Conservation (phyloP, 768 basidiomycete species). For the Sarcodon aspratus region DNA sequence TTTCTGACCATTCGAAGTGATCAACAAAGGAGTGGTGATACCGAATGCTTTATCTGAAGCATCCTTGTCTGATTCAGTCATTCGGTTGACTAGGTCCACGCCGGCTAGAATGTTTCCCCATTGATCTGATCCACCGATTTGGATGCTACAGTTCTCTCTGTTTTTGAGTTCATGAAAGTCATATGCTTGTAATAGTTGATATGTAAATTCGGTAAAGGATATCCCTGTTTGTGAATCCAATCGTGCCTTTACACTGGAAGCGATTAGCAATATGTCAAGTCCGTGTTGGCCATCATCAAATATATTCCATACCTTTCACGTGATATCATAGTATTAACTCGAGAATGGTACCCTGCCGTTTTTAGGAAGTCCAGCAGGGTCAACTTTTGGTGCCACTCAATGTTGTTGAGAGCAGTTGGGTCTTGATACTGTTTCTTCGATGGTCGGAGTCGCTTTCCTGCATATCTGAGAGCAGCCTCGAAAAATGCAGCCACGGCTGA, state of each 20-base stretch:
- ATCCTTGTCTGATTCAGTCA: slow-evolving; percentile 11
- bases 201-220: slow-evolving; percentile 98
- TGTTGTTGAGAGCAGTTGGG: slow-evolving; percentile 47
- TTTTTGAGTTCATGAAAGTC: slow-evolving; percentile 78
- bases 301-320: slow-evolving; percentile 62
- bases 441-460: slow-evolving; percentile 21
- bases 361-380: slow-evolving; percentile 78
- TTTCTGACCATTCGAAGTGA: slow-evolving; percentile 83
- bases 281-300: background rate
- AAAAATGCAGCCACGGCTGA: slow-evolving; percentile 68
- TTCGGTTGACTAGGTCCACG: slow-evolving; percentile 75
- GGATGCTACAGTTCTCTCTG: slow-evolving; percentile 61
- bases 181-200: slow-evolving; percentile 94
- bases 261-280: background rate
- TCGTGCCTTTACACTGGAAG: slow-evolving; percentile 66
- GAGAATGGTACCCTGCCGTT: slow-evolving; percentile 64
- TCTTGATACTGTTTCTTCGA: slow-evolving; percentile 5
- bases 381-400: slow-evolving; percentile 70
- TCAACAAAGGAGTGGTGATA: slow-evolving; percentile 88
- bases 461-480: slow-evolving; percentile 48
- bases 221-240: slow-evolving; percentile 74
- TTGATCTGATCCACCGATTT: slow-evolving; percentile 95
- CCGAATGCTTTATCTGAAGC: slow-evolving; percentile 47
- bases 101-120: slow-evolving; percentile 98
- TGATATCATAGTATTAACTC: slow-evolving; percentile 83